phyloP scores from a whole-genome alignment of 2,329 filamentous ascomycete species.

The Epichloe sibirici region DNA sequence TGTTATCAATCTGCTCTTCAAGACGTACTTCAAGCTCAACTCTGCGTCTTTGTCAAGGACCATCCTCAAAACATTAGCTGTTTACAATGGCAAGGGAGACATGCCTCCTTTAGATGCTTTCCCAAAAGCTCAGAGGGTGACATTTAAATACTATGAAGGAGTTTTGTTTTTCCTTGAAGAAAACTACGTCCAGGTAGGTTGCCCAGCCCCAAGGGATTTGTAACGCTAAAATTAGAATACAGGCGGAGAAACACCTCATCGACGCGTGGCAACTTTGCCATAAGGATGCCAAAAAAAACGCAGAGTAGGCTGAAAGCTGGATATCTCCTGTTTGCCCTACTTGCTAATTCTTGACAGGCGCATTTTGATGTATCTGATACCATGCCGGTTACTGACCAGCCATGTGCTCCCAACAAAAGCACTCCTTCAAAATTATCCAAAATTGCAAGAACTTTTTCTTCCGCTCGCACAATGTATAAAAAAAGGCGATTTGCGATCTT shows the following conservation, averaged over 20 bases:
- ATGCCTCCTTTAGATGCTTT: constrained; percentile 71
- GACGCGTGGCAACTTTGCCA: constrained; percentile 77
- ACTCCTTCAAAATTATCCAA: constrained; percentile 64
- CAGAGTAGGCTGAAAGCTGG: constrained; percentile 49
- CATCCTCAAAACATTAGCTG: constrained; percentile 71
- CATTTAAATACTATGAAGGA: constrained; percentile 92
- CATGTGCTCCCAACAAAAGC: constrained; percentile 66
- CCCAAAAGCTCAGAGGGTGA: constrained; percentile 82
- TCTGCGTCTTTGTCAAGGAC: constrained; percentile 82
- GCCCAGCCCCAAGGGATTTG: not conserved
- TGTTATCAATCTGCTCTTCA: constrained; percentile 89
- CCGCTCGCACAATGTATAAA: constrained; percentile 72
- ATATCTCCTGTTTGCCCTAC: not conserved
- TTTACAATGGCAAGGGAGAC: constrained; percentile 57
- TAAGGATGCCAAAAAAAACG: constrained; percentile 57
- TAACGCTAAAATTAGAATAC: not conserved
- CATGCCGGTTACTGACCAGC: constrained; percentile 78
- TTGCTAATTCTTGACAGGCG: constrained; percentile 40
- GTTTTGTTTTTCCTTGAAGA: constrained; percentile 92
- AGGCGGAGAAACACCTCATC: constrained; percentile 71
- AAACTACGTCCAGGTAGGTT: constrained; percentile 63
- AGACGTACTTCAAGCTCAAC: constrained; percentile 95
- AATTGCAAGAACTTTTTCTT: constrained; percentile 63
- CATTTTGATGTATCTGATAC: constrained; percentile 90
- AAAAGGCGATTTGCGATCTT: constrained; percentile 67